Conservation (phyloP, 2,329 filamentous ascomycete species). For the Xenoacremonium recifei region DNA sequence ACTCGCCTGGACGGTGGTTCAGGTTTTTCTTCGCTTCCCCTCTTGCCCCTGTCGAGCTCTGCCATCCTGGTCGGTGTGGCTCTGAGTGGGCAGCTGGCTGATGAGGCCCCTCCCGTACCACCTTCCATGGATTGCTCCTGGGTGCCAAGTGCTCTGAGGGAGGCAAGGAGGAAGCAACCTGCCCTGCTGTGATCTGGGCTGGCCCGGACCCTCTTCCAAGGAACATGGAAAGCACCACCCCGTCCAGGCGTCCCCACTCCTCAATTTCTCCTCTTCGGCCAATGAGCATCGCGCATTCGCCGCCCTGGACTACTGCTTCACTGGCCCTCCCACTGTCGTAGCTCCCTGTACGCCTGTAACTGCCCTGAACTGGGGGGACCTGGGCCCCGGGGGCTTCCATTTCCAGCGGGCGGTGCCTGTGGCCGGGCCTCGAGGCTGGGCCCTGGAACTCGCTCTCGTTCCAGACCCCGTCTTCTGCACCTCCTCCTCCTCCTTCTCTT, state of each 20-base stretch:
- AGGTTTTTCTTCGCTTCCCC: too few relatives aligned
- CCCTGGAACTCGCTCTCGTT: conserved; percentile 5
- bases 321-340: neutral
- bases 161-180: too few relatives aligned
- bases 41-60: neutral
- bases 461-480: conserved; percentile 13
- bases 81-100: too few relatives aligned
- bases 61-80: neutral
- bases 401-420: neutral
- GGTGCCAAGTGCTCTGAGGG: too few relatives aligned
- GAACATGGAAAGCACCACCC: too few relatives aligned
- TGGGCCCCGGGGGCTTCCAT: neutral
- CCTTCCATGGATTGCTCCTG: too few relatives aligned
- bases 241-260: neutral
- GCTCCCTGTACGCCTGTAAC: neutral
- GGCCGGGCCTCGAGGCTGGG: neutral
- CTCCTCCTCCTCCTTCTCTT: conserved; percentile 27
- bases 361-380: neutral
- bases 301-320: neutral
- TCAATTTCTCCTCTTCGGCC: neutral
- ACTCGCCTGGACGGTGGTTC: neutral
- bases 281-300: neutral
- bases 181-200: too few relatives aligned
- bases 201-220: neutral
- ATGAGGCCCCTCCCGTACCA: too few relatives aligned